phyloP scores from a whole-genome alignment of 2,329 filamentous ascomycete genomes.

The Penicillium hordei region DNA sequence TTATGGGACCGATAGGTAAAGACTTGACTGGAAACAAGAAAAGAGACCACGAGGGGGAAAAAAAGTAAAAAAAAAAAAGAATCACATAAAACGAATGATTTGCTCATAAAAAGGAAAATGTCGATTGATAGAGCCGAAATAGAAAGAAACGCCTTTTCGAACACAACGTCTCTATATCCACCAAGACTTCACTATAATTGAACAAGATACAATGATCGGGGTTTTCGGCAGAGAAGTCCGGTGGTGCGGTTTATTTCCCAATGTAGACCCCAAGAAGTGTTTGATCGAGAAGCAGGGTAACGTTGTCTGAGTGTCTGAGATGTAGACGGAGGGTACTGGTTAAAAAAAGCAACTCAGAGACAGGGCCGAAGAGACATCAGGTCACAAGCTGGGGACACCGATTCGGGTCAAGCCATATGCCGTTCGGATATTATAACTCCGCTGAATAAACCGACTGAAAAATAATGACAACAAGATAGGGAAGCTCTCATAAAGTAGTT shows the following conservation, averaged over 20 bases:
- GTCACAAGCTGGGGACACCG: slow-evolving; percentile 19
- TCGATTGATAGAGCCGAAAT: slow-evolving; percentile 20
- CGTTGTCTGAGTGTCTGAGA: background rate
- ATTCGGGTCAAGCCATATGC: slow-evolving; percentile 18
- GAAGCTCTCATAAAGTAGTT: slow-evolving; percentile 19
- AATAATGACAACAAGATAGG: slow-evolving; percentile 12
- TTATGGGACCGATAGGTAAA: slow-evolving; percentile 4
- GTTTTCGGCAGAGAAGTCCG: background rate
- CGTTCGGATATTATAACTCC: slow-evolving; percentile 31
- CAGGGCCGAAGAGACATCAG: slow-evolving; percentile 4
- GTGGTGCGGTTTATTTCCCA: background rate
- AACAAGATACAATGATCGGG: slow-evolving; percentile 1
- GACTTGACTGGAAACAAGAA: slow-evolving; percentile 2
- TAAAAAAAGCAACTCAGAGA: background rate
- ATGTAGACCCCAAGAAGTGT: background rate
- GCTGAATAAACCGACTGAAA: slow-evolving; percentile 29
- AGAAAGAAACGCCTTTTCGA: slow-evolving; percentile 21
- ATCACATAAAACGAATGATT: slow-evolving; percentile 17
- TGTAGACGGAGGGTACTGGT: background rate
- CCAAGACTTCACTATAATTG: background rate
- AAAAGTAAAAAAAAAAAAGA: slow-evolving; percentile 12
- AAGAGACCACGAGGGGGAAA: slow-evolving; percentile 8
- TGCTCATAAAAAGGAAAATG: slow-evolving; percentile 10
- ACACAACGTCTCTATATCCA: slow-evolving; percentile 9
- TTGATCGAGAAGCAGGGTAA: background rate